A percentile compares a stretch with the other conserved stretches of the same genome.
Conservation (phyloP, 2,329 filamentous ascomycete species). For the Mariannaea elegans region DNA sequence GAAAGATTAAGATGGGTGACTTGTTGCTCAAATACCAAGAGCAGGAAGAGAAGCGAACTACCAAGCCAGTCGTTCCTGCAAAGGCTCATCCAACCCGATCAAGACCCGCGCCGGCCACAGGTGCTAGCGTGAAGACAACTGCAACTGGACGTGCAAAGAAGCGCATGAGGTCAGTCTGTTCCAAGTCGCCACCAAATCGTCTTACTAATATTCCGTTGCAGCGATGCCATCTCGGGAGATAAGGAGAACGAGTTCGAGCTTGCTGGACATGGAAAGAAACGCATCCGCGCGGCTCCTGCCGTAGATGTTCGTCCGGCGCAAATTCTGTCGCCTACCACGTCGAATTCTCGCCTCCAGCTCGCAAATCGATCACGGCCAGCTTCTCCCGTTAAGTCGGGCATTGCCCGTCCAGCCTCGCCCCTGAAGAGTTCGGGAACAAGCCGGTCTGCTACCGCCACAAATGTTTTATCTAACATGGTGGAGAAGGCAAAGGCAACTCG, state of each 20-base stretch:
- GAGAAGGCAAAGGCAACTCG: conserved; percentile 68
- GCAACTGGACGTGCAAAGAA: conserved; percentile 51
- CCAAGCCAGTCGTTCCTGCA: conserved; percentile 58
- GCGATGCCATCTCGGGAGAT: conserved; percentile 72
- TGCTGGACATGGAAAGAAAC: conserved; percentile 76
- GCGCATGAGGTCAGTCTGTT: conserved; percentile 58
- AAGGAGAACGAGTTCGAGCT: conserved; percentile 77
- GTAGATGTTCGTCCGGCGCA: conserved; percentile 59
- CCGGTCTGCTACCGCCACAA: conserved; percentile 53
- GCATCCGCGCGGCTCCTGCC: conserved; percentile 55
- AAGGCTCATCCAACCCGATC: conserved; percentile 55
- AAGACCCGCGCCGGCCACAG: conserved; percentile 44
- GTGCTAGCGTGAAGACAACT: conserved; percentile 25
- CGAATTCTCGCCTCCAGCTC: conserved; percentile 72
- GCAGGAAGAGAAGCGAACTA: conserved; percentile 52
- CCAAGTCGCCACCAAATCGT: conserved; percentile 2
- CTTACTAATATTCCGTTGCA: conserved; percentile 49
- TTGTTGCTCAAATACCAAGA: conserved; percentile 66
- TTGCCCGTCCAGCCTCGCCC: conserved; percentile 69
- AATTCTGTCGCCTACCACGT: conserved; percentile 83
- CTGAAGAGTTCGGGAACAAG: conserved; percentile 59
- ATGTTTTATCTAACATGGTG: conserved; percentile 64
- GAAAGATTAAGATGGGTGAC: conserved; percentile 84
- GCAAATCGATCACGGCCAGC: conserved; percentile 55
- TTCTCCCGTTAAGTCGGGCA: conserved; percentile 66